Evolutionary conservation across 2,329 filamentous ascomycete genomes (phyloP).

Genomic region (Allantophomopsis lycopodina): DNA sequence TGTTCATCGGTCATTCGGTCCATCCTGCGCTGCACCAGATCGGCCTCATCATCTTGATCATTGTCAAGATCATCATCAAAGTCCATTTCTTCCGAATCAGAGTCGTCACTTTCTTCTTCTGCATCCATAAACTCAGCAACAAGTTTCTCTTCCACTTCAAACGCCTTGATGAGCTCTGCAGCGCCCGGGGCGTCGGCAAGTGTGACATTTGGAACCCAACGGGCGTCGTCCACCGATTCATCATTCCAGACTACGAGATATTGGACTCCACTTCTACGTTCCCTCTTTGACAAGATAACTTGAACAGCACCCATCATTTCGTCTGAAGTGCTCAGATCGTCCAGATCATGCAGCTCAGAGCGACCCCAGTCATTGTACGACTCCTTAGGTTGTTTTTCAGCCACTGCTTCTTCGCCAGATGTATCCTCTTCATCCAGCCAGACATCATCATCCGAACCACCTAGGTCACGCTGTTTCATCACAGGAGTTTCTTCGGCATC

Average conservation of each 20-base stretch:
- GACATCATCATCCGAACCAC: constrained; percentile 27
- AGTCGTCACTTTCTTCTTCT: constrained; percentile 10
- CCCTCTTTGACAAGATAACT: constrained; percentile 28
- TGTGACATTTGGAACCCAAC: constrained; percentile 27
- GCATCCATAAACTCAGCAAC: constrained; percentile 11
- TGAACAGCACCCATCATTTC: constrained; percentile 26
- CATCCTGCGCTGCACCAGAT: constrained; percentile 18
- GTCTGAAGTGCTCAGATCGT: constrained; percentile 33
- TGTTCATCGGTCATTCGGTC: constrained; percentile 45
- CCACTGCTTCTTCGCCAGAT: constrained; percentile 8
- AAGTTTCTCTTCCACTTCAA: constrained; percentile 19
- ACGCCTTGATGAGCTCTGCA: constrained; percentile 16
- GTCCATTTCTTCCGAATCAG: constrained; percentile 17
- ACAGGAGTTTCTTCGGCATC: neutral
- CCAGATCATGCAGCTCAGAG: constrained; percentile 29
- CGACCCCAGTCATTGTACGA: constrained; percentile 24
- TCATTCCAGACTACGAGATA: constrained; percentile 35
- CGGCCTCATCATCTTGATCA: constrained; percentile 22
- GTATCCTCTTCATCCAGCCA: constrained; percentile 15
- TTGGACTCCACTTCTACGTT: constrained; percentile 27
- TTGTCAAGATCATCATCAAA: constrained; percentile 21
- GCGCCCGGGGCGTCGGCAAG: constrained; percentile 17
- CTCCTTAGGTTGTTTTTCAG: constrained; percentile 1
- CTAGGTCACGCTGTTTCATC: constrained; percentile 24
- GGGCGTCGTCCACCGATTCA: constrained; percentile 28